Evolutionary conservation across 1,284 basidiomycete genomes (phyloP).

Genomic region (Ceratorhiza oryzae-sativae): DNA sequence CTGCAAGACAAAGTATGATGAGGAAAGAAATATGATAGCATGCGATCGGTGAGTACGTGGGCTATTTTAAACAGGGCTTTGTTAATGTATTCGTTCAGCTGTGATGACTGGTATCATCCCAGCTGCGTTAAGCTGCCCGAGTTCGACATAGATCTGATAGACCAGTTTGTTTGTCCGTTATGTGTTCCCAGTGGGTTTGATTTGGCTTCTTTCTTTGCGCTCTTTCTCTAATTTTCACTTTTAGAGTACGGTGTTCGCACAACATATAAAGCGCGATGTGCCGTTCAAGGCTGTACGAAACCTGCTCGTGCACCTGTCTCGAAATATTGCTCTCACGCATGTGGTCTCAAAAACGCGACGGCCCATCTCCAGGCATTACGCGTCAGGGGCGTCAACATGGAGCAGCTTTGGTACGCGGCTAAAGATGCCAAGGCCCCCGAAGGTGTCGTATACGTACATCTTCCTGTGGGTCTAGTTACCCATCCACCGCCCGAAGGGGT

Average conservation of each 20-base stretch:
- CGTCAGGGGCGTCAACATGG: constrained; percentile 23
- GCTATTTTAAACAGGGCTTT: background rate
- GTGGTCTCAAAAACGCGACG: constrained; percentile 59
- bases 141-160: constrained; percentile 78
- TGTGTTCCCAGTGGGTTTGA: constrained; percentile 71
- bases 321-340: constrained; percentile 84
- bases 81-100: constrained; percentile 55
- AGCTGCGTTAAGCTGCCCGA: constrained; percentile 80
- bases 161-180: constrained; percentile 82
- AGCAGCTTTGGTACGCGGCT: constrained; percentile 40
- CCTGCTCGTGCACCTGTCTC: constrained; percentile 78
- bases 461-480: constrained; percentile 3
- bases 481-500: constrained; percentile 25
- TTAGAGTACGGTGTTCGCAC: constrained; percentile 70
- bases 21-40: constrained; percentile 86
- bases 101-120: constrained; percentile 90
- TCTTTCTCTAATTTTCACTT: constrained; percentile 47
- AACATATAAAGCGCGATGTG: constrained; percentile 79
- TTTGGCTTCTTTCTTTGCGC: background rate
- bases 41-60: constrained; percentile 72
- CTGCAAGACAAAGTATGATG: constrained; percentile 81
- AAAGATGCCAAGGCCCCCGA: constrained; percentile 30
- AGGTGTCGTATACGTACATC: constrained; percentile 31
- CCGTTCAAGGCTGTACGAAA: constrained; percentile 63
- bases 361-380: constrained; percentile 34